Conservation (phyloP, 495 filamentous ascomycete genomes). For the Podospora pseudopauciseta region DNA sequence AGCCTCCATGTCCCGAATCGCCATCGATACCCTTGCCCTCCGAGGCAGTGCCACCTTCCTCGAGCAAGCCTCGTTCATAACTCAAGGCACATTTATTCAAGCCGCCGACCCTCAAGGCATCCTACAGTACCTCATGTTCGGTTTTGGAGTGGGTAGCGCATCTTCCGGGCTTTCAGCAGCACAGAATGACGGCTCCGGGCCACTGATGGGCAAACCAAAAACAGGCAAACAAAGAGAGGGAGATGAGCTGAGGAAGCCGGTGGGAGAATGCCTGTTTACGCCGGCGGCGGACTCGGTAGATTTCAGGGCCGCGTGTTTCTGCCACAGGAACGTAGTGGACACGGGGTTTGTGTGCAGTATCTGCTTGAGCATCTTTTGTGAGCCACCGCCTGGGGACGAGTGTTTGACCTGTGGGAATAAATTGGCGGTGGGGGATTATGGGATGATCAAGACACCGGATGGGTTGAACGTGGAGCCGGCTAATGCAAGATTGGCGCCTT, state of each 20-base stretch:
- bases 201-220: conserved; percentile 23
- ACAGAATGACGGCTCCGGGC: not conserved
- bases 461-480: conserved; percentile 18
- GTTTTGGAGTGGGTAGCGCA: conserved; percentile 55
- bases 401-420: conserved; percentile 91
- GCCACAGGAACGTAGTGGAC: conserved; percentile 86
- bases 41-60: conserved; percentile 81
- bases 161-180: conserved; percentile 15
- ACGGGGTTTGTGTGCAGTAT: conserved; percentile 93
- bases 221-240: conserved; percentile 41
- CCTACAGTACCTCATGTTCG: conserved; percentile 92
- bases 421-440: conserved; percentile 71
- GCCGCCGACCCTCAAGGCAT: conserved; percentile 59
- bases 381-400: conserved; percentile 51
- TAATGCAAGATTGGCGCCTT: conserved; percentile 2
- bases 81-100: conserved; percentile 80
- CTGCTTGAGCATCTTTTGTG: conserved; percentile 73
- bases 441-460: conserved; percentile 57
- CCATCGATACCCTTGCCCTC: conserved; percentile 86
- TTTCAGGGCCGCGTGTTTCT: conserved; percentile 96
- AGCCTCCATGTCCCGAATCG: conserved; percentile 76
- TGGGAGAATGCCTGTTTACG: conserved; percentile 53
- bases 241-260: conserved; percentile 16
- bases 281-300: conserved; percentile 87
- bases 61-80: conserved; percentile 90